Percentiles rank a stretch among this genome's conserved stretches.
Evolutionary conservation across 1,284 basidiomycete species (phyloP).

Genomic region (Trametes sp.): DNA sequence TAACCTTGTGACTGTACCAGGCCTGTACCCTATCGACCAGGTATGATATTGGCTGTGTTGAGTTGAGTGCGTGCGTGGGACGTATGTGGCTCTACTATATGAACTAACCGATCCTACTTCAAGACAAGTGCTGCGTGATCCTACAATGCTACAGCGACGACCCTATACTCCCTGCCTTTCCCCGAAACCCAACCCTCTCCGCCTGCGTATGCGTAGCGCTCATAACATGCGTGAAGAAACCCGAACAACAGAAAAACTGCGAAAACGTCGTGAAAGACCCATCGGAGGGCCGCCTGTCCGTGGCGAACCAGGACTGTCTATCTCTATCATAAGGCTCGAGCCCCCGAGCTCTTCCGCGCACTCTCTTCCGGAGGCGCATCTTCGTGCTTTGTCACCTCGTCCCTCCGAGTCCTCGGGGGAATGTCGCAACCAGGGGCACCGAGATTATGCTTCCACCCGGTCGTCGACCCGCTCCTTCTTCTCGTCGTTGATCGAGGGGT

Average conservation of each 20-base stretch:
- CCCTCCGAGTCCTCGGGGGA: too few species aligned
- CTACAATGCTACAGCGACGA: not conserved
- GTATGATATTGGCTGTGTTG: too few species aligned
- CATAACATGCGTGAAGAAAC: not conserved
- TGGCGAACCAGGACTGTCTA: not conserved
- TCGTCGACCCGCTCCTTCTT: not conserved
- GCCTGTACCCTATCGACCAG: too few species aligned
- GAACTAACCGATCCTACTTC: not conserved
- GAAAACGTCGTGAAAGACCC: not conserved
- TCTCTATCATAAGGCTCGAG: not conserved
- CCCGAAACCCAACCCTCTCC: not conserved
- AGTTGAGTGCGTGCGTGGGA: too few species aligned
- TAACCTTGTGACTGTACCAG: too few species aligned
- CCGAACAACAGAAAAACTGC: not conserved
- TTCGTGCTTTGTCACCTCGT: not conserved
- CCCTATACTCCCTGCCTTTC: too few species aligned
- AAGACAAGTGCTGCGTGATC: not conserved
- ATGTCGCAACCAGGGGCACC: not conserved
- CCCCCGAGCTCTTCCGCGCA: not conserved
- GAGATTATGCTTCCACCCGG: not conserved
- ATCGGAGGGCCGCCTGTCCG: not conserved
- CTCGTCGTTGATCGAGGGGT: constrained; percentile 15
- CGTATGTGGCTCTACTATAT: not conserved
- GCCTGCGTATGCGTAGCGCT: not conserved
- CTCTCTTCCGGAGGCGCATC: not conserved